Evolutionary conservation across 495 filamentous ascomycete species (phyloP), one percentile per base, ranked within the genome.

Genomic region (Aspergillus sparsus): DNA sequence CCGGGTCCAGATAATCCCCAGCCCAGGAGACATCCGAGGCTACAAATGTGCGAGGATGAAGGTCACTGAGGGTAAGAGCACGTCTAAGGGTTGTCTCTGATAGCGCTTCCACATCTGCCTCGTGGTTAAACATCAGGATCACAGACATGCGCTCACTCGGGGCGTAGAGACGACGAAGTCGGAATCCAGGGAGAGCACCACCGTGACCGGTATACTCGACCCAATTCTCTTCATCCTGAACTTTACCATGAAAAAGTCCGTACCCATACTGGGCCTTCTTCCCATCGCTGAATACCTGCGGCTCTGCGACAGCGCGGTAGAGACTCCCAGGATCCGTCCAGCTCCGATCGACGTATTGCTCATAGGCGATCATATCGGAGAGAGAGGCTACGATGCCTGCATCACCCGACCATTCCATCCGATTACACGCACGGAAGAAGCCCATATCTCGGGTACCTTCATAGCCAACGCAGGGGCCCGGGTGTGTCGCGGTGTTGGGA

Each of bases 401-500:
- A 66, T 75, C 72, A 18, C 72, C 72, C 15, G 72, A 63, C 72
- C 72, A 75, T 42, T 75, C 65, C 49, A 73, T 73, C 0, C 62
- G 60, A 31, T 75, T 75, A 9, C 65, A 36, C 4, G 65, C 71
- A 3, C 62, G 47, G 0, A 52, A 13, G 11, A 60, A 73, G 2
- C 72, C 72, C 0, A 18, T 32, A 2, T 45, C 4, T 51, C 72
- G 66, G n/a, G 54, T 51, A 2, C 72, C 72, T 50, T 75, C 72
- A 46, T 75, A 75, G 6, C 72, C 72, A 2, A 71, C 62, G 53
- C 69, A 72, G 0, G 72, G 72, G 0, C 63, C 47, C 9, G 72
- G 72, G 10, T 64, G 67, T 9, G 64, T 42, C 0, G 66, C 65
- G 8, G 61, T 75, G 39, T 75, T 58, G 1, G 69, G 60, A 21